Conservation (phyloP, 768 basidiomycete genomes). For the Kwoniella sp. region DNA sequence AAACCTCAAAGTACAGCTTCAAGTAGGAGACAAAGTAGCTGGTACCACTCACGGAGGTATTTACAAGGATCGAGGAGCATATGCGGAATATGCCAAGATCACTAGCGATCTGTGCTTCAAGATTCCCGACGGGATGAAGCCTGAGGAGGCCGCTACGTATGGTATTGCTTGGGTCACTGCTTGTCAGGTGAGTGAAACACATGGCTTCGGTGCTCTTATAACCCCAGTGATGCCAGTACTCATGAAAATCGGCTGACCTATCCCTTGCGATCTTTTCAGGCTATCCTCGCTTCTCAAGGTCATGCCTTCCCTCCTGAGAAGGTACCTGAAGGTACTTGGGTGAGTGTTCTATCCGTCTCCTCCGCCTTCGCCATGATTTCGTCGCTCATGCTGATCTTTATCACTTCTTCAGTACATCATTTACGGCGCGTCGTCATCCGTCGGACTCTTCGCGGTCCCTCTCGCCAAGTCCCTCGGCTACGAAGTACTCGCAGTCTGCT, state of each 20-base stretch:
- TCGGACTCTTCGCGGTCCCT: conserved; percentile 53
- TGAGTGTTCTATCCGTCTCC: not conserved
- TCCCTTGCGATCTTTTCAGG: not conserved
- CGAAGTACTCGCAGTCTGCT: conserved; percentile 56
- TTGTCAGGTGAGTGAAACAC: conserved; percentile 29
- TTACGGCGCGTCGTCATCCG: conserved; percentile 52
- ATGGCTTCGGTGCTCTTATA: too few species aligned
- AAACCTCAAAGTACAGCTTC: conserved; percentile 15
- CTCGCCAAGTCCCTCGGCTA: conserved; percentile 45
- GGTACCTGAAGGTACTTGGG: conserved; percentile 9
- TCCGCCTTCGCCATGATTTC: not conserved
- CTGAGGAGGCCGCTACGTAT: conserved; percentile 38
- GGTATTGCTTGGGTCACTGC: conserved; percentile 47
- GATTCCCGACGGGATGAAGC: conserved; percentile 36
- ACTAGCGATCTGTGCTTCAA: conserved; percentile 41
- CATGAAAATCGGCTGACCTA: too few species aligned
- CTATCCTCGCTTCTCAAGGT: conserved; percentile 1
- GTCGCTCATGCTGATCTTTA: not conserved
- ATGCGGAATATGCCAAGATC: conserved; percentile 36
- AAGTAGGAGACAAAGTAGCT: conserved; percentile 44
- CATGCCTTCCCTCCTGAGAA: conserved; percentile 15
- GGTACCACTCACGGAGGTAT: conserved; percentile 44
- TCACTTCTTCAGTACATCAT: conserved; percentile 38
- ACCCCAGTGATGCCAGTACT: too few species aligned
- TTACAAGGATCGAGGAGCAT: conserved; percentile 43